phyloP scores from a whole-genome alignment of 1,139 yeast genomes.

The Hanseniaspora uvarum region DNA sequence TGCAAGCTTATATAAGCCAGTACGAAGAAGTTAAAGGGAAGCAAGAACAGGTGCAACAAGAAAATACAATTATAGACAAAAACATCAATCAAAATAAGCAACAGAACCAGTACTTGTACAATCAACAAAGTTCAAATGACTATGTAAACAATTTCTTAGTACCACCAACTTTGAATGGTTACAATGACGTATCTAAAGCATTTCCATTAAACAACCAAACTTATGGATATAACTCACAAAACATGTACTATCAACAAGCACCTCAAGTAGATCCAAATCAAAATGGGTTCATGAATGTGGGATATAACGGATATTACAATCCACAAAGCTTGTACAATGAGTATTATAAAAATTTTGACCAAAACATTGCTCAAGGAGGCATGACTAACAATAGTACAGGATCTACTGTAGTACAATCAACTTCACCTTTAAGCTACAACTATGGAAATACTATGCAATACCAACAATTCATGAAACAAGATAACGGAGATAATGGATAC shows the following conservation, averaged over 20 bases:
- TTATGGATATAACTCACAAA: neutral
- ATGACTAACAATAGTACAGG: slow-evolving; percentile 6
- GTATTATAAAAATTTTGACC: slow-evolving; percentile 2
- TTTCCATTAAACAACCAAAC: neutral
- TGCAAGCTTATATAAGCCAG: slow-evolving; percentile 27
- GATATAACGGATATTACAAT: neutral
- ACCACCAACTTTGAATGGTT: slow-evolving; percentile 1
- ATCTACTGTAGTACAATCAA: neutral
- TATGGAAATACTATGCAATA: neutral
- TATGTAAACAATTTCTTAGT: slow-evolving; percentile 12
- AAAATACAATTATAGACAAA: slow-evolving; percentile 1
- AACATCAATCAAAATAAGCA: neutral
- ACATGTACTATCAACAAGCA: slow-evolving; percentile 1
- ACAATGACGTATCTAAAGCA: neutral
- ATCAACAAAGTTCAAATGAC: slow-evolving; percentile 5
- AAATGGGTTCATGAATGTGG: neutral
- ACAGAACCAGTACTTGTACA: neutral
- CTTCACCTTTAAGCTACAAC: slow-evolving; percentile 4
- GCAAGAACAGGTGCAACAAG: neutral
- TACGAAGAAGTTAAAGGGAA: slow-evolving; percentile 24
- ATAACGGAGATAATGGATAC: neutral
- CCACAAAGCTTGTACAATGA: slow-evolving; percentile 7
- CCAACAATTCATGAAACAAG: neutral
- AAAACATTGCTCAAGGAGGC: neutral
- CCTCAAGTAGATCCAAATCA: neutral